Conservation (phyloP, 108 stramenopile genomes). For the Seminavis robusta region DNA sequence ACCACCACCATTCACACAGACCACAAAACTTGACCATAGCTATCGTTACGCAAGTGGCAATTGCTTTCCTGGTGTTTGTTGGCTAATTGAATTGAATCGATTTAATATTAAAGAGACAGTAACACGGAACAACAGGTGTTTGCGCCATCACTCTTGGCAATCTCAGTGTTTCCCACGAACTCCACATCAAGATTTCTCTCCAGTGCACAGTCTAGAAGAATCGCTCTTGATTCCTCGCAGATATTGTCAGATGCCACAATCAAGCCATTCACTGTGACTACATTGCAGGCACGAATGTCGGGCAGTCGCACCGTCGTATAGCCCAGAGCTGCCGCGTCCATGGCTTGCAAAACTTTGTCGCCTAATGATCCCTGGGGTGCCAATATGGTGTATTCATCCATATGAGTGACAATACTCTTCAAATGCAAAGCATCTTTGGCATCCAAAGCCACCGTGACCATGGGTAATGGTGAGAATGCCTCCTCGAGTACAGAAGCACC, state of each 20-base stretch:
- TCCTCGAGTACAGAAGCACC: conserved; percentile 35
- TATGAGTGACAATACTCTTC: conserved; percentile 61
- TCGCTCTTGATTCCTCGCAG: conserved; percentile 34
- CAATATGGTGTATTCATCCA: conserved; percentile 53
- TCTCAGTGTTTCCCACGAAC: conserved; percentile 51
- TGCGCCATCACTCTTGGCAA: conserved; percentile 71
- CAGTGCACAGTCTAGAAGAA: conserved; percentile 33
- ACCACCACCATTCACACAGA: no score
- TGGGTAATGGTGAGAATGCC: conserved; percentile 24
- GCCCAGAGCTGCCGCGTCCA: conserved; percentile 34
- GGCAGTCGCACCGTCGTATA: conserved; percentile 47
- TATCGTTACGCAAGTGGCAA: no score
- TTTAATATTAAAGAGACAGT: no score
- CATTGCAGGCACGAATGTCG: conserved; percentile 58
- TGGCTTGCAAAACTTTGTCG: conserved; percentile 23
- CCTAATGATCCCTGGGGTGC: conserved; percentile 35
- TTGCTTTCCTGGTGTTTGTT: no score
- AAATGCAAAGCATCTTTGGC: conserved; percentile 47
- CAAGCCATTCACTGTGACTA: conserved; percentile 49
- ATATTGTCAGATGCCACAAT: conserved; percentile 47
- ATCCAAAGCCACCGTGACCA: conserved; percentile 31
- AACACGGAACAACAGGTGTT: conserved; percentile 59
- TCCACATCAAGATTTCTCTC: conserved; percentile 34
- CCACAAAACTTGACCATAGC: no score
- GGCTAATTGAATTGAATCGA: no score